A percentile compares a stretch with the other conserved stretches of the same genome.
phyloP scores from a whole-genome alignment of 179 eudicot genomes.

The Beta lomatogona region DNA sequence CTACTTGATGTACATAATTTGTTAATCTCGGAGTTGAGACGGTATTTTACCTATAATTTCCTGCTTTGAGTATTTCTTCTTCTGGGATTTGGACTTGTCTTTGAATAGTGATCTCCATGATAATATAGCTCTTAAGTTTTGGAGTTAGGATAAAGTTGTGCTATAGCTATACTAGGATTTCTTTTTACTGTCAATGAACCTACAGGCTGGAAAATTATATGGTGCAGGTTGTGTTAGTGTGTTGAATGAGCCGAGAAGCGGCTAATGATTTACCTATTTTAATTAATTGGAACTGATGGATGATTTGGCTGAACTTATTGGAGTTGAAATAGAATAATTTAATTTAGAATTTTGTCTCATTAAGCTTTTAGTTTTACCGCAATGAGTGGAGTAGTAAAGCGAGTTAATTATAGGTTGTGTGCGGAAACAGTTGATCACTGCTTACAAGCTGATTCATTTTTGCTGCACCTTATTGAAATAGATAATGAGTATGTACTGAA shows the following conservation, averaged over 20 bases:
- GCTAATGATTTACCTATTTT: background rate
- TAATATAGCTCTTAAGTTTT: background rate
- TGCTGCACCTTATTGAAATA: background rate
- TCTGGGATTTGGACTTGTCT: background rate
- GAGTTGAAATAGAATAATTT: background rate
- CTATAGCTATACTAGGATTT: background rate
- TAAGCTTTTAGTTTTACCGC: background rate
- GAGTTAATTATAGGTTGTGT: background rate
- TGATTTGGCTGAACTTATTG: background rate
- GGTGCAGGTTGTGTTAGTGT: constrained; percentile 11
- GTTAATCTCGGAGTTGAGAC: too few relatives aligned
- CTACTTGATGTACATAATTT: too few relatives aligned
- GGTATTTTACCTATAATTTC: too few relatives aligned
- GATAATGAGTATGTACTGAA: constrained; percentile 24
- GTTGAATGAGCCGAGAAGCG: background rate
- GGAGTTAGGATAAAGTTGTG: background rate
- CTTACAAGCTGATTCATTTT: constrained; percentile 6
- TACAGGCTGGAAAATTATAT: constrained; percentile 6
- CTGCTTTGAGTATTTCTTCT: too few relatives aligned
- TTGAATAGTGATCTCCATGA: background rate
- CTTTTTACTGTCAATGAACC: background rate
- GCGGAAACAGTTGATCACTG: background rate
- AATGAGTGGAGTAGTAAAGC: background rate
- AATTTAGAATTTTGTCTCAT: background rate
- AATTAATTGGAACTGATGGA: background rate